A percentile compares a stretch with the other conserved stretches of the same genome.
These are phyloP conservation scores for Beta macrorhiza DNA, from an alignment of 179 eudicot genomes.

Conservation along the genomic window DNA sequence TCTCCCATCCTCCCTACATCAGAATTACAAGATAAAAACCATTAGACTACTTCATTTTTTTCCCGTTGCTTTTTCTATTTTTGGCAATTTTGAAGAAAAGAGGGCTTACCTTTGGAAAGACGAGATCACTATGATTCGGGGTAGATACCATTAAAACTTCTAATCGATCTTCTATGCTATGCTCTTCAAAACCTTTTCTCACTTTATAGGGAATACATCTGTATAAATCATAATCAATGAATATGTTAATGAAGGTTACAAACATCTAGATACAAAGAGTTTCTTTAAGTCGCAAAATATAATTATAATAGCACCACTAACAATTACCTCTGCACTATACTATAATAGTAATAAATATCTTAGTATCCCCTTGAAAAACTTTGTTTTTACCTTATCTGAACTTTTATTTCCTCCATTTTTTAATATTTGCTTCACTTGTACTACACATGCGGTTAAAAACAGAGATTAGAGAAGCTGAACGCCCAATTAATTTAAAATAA, in stretches of 20 bases:
- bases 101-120: constrained; percentile 57
- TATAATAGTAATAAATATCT: too few relatives aligned
- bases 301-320: too few relatives aligned
- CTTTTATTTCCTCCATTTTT: too few relatives aligned
- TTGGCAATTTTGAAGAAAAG: neutral
- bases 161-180: constrained; percentile 33
- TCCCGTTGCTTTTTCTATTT: neutral
- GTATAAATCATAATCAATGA: neutral
- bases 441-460: too few relatives aligned
- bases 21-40: neutral
- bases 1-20: too few relatives aligned
- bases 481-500: too few relatives aligned
- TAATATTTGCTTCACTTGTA: too few relatives aligned
- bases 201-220: constrained; percentile 60
- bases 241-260: neutral
- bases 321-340: too few relatives aligned
- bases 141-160: constrained; percentile 58
- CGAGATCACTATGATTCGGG: constrained; percentile 53
- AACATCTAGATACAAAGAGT: neutral
- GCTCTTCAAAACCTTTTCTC: constrained; percentile 20
- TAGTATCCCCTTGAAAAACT: too few relatives aligned
- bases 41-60: neutral
- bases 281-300: too few relatives aligned
- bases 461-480: too few relatives aligned
- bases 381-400: too few relatives aligned